Evolutionary conservation across 2,329 filamentous ascomycete species (phyloP).

Genomic region (Epichloe amarillans): DNA sequence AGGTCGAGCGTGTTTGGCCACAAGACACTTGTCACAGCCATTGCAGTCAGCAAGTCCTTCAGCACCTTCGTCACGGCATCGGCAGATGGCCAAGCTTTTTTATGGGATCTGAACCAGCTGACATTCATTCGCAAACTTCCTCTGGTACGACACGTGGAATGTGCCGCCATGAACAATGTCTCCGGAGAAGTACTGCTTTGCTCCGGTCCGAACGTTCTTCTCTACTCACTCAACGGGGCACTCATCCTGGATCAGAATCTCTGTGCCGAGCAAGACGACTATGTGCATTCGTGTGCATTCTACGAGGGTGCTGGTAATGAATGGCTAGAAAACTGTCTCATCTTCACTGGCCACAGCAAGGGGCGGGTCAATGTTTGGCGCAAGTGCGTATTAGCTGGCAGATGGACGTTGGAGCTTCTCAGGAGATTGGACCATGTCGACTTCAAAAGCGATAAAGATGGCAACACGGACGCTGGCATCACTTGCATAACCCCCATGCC

Average conservation of each 20-base stretch:
- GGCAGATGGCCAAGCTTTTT: slow-evolving; percentile 65
- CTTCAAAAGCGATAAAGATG: slow-evolving; percentile 42
- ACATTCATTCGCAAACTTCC: slow-evolving; percentile 71
- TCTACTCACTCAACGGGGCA: slow-evolving; percentile 83
- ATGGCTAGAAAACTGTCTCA: slow-evolving; percentile 73
- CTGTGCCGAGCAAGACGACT: slow-evolving; percentile 58
- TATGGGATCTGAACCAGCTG: slow-evolving; percentile 90
- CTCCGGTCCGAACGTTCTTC: slow-evolving; percentile 55
- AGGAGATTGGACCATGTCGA: slow-evolving; percentile 74
- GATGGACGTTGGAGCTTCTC: slow-evolving; percentile 66
- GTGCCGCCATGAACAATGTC: slow-evolving; percentile 77
- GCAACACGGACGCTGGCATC: slow-evolving; percentile 54
- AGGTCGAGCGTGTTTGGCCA: slow-evolving; percentile 81
- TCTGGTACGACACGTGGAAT: slow-evolving; percentile 46
- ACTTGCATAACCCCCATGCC: slow-evolving; percentile 78
- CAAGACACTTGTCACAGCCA: slow-evolving; percentile 64
- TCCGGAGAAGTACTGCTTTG: slow-evolving; percentile 83
- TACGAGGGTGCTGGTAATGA: slow-evolving; percentile 87
- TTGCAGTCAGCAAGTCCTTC: slow-evolving; percentile 79
- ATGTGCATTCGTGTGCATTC: slow-evolving; percentile 71
- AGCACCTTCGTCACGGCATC: slow-evolving; percentile 78
- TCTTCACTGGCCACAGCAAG: slow-evolving; percentile 78
- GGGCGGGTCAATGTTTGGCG: slow-evolving; percentile 74
- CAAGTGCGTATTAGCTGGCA: slow-evolving; percentile 40
- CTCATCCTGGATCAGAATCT: slow-evolving; percentile 71